Evolutionary conservation across 2,329 filamentous ascomycete genomes (phyloP).

Genomic region (Aspergillus candidus): DNA sequence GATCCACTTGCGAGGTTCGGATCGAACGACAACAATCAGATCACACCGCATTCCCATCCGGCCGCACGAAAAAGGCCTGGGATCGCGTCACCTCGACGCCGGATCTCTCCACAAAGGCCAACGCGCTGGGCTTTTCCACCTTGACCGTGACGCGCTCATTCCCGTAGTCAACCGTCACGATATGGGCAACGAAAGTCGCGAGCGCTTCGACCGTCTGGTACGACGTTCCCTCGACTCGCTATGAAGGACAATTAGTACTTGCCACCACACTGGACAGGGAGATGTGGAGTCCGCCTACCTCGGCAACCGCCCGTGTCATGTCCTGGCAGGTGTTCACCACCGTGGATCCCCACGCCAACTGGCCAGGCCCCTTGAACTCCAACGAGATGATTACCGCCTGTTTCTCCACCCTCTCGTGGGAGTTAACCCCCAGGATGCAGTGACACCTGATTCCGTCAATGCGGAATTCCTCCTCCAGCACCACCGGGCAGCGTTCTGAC

Average conservation of each 20-base stretch:
- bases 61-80: slow-evolving; percentile 37
- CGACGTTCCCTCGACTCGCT: slow-evolving; percentile 42
- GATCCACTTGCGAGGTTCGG: too few relatives aligned
- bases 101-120: slow-evolving; percentile 44
- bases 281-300: slow-evolving; percentile 24
- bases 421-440: slow-evolving; percentile 49
- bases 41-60: not conserved
- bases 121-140: slow-evolving; percentile 47
- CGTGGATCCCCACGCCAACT: slow-evolving; percentile 27
- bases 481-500: slow-evolving; percentile 22
- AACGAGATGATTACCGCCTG: slow-evolving; percentile 43
- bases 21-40: too few relatives aligned
- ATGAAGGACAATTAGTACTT: slow-evolving; percentile 4
- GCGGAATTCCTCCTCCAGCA: slow-evolving; percentile 34
- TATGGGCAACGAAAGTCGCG: slow-evolving; percentile 43
- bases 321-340: slow-evolving; percentile 35
- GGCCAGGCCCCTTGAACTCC: slow-evolving; percentile 30
- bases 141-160: slow-evolving; percentile 43
- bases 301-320: slow-evolving; percentile 34
- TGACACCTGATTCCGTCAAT: slow-evolving; percentile 41
- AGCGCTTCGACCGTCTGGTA: slow-evolving; percentile 49
- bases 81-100: slow-evolving; percentile 46
- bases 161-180: slow-evolving; percentile 40
- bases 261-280: slow-evolving; percentile 1
- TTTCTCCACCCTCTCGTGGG: slow-evolving; percentile 47